Evolutionary conservation across 371 early-diverging fungal genomes (phyloP).

Genomic region (Blastocladiella emersonii): DNA sequence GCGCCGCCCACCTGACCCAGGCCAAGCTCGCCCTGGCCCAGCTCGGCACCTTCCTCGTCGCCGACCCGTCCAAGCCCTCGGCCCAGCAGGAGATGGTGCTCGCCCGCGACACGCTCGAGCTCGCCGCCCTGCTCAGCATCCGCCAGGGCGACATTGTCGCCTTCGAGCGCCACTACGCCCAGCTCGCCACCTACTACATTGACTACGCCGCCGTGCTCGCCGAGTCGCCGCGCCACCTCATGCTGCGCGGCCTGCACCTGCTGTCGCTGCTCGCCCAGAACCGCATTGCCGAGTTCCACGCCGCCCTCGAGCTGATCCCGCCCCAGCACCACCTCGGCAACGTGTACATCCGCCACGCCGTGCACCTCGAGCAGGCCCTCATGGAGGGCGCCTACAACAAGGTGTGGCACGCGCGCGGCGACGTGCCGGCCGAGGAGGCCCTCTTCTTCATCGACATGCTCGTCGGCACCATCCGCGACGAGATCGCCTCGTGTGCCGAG

Average conservation of each 20-base stretch:
- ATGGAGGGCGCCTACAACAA: conserved; percentile 96
- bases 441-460: conserved; percentile 83
- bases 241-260: conserved; percentile 78
- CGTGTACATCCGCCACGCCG: conserved; percentile 73
- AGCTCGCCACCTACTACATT: conserved; percentile 76
- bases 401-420: conserved; percentile 75
- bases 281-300: conserved; percentile 88
- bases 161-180: conserved; percentile 89
- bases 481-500: conserved; percentile 88
- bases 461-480: conserved; percentile 81
- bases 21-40: conserved; percentile 5
- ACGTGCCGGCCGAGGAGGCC: conserved; percentile 80
- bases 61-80: not conserved
- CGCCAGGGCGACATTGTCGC: conserved; percentile 68
- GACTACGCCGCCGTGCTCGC: conserved; percentile 41
- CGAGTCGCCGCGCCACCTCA: conserved; percentile 66
- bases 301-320: conserved; percentile 77
- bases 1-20: not conserved
- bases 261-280: conserved; percentile 82
- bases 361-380: conserved; percentile 56
- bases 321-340: conserved; percentile 59
- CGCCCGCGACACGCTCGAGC: conserved; percentile 59
- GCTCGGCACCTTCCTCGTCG: not conserved
- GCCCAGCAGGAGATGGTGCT: not conserved
- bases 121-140: conserved; percentile 77